phyloP scores from a whole-genome alignment of 2,329 filamentous ascomycete genomes.

The Xylaria sp. region DNA sequence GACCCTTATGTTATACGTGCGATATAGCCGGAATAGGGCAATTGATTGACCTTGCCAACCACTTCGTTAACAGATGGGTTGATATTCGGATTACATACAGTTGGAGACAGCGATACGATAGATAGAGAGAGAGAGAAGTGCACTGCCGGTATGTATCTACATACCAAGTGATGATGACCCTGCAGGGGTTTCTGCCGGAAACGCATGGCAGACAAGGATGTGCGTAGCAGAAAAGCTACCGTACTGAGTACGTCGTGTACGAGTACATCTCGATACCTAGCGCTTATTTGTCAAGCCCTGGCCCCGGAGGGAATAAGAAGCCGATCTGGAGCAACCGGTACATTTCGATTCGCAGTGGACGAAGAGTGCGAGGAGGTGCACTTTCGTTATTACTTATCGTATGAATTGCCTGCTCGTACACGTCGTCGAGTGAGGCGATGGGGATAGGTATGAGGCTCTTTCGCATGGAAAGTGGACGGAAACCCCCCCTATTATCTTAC shows the following conservation, averaged over 20 bases:
- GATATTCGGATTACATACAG: not conserved
- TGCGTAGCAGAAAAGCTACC: not conserved
- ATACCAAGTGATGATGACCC: not conserved
- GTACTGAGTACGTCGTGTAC: not conserved
- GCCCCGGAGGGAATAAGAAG: slow-evolving; percentile 29
- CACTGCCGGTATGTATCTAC: not conserved
- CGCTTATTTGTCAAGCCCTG: slow-evolving; percentile 28
- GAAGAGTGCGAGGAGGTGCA: not conserved
- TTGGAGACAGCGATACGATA: not conserved
- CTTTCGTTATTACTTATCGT: too few relatives aligned
- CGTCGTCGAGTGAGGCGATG: too few relatives aligned
- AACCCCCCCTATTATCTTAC: not conserved
- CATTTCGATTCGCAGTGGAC: not conserved
- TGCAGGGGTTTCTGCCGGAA: slow-evolving; percentile 19
- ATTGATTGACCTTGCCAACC: too few relatives aligned
- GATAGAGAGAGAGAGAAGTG: not conserved
- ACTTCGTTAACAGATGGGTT: too few relatives aligned
- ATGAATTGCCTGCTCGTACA: too few relatives aligned
- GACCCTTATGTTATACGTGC: too few relatives aligned
- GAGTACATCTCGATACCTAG: slow-evolving; percentile 13
- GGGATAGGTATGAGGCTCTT: not conserved
- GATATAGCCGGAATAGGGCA: too few relatives aligned
- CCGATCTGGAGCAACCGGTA: slow-evolving; percentile 18
- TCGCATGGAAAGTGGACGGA: not conserved
- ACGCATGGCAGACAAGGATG: slow-evolving; percentile 23